Percentiles rank a stretch among this genome's conserved stretches.
Evolutionary conservation across 768 basidiomycete genomes (phyloP).

Genomic region (Xerocomellus dryophilus): DNA sequence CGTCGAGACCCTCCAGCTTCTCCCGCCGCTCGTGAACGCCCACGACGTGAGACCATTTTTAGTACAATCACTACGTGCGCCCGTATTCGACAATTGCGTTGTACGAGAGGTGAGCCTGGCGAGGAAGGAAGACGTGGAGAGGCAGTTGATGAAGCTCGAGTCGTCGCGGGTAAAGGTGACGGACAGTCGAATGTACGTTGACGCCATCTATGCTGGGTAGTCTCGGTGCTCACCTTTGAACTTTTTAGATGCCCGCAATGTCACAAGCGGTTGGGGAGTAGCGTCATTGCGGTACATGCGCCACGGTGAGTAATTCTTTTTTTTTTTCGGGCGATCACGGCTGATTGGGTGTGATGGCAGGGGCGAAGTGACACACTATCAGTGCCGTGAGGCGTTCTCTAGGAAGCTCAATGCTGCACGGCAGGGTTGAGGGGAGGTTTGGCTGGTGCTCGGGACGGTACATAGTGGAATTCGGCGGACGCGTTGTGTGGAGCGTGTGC

Average conservation of each 20-base stretch:
- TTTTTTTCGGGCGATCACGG: neutral
- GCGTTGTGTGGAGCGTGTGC: too few relatives aligned
- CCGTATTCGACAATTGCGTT: conserved; percentile 66
- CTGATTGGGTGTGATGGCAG: conserved; percentile 38
- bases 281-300: conserved; percentile 90
- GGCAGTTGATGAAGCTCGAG: conserved; percentile 73
- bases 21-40: conserved; percentile 88
- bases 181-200: conserved; percentile 85
- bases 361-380: conserved; percentile 95
- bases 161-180: conserved; percentile 82
- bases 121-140: conserved; percentile 73
- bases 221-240: neutral
- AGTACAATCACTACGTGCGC: conserved; percentile 61
- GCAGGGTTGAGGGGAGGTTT: conserved; percentile 10
- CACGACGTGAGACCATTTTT: conserved; percentile 78
- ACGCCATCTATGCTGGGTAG: too few relatives aligned
- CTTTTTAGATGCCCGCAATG: conserved; percentile 84
- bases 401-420: conserved; percentile 44
- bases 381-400: conserved; percentile 86
- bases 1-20: conserved; percentile 74
- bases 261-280: conserved; percentile 88
- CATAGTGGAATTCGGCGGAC: too few relatives aligned
- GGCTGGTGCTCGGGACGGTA: neutral
- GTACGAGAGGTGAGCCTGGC: conserved; percentile 68
- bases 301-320: conserved; percentile 56